Percentiles rank a stretch among this genome's conserved stretches.
These are phyloP conservation scores for Phaeotremella fagi DNA, from an alignment of 768 basidiomycete species.

Conservation along the genomic window DNA sequence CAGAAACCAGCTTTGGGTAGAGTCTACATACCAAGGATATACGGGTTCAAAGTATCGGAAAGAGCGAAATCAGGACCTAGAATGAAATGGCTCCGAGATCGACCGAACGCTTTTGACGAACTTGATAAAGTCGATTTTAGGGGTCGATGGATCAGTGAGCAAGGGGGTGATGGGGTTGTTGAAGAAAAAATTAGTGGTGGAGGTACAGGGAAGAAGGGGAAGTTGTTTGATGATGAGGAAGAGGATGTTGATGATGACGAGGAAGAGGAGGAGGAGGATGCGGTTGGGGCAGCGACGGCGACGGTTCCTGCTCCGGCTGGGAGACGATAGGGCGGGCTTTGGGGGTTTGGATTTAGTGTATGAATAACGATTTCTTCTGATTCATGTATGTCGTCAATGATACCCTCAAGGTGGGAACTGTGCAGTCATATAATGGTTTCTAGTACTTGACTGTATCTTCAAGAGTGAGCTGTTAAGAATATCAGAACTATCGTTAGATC, in stretches of 20 bases:
- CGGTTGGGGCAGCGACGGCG: constrained; percentile 8
- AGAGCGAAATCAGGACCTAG: constrained; percentile 88
- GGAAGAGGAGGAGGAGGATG: constrained; percentile 57
- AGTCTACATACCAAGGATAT: constrained; percentile 86
- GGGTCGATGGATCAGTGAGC: constrained; percentile 65
- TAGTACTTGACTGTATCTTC: no score
- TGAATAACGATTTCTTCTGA: no score
- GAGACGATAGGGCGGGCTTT: not conserved
- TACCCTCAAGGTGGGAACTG: no score
- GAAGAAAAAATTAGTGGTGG: constrained; percentile 8
- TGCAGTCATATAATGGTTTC: no score
- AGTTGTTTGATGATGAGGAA: constrained; percentile 50
- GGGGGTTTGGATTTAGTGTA: not conserved
- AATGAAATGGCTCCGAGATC: constrained; percentile 90
- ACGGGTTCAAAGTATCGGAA: constrained; percentile 96
- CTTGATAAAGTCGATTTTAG: constrained; percentile 85
- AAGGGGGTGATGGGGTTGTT: constrained; percentile 25
- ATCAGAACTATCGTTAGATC: no score
- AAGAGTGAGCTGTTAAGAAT: no score
- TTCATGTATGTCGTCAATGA: no score
- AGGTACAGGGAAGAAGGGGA: constrained; percentile 21
- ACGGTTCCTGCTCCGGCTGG: not conserved
- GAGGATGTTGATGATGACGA: constrained; percentile 56
- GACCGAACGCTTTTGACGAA: constrained; percentile 74
- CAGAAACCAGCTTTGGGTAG: constrained; percentile 82